A percentile compares a stretch with the other conserved stretches of the same genome.
Conservation (phyloP, 176 grass and related monocot species). For the Zizania latifolia region DNA sequence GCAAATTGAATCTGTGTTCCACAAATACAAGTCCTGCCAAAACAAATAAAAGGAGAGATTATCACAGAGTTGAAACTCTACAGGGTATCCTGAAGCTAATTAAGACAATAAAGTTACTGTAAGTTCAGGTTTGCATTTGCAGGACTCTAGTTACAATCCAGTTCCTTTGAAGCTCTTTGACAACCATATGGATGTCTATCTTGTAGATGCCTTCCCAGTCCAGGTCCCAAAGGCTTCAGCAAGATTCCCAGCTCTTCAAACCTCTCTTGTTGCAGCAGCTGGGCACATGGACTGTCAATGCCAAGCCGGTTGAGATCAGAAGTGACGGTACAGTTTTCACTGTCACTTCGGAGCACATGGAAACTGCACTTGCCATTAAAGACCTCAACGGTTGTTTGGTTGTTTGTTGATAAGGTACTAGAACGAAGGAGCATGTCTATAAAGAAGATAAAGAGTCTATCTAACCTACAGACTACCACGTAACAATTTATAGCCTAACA, state of each 20-base stretch:
- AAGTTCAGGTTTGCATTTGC: slow-evolving; percentile 11
- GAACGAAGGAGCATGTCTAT: no score
- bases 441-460: no score
- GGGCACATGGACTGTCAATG: slow-evolving; percentile 48
- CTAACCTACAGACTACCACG: no score
- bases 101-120: neutral
- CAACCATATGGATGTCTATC: slow-evolving; percentile 94
- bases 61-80: slow-evolving; percentile 27
- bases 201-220: slow-evolving; percentile 70
- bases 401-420: no score
- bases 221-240: slow-evolving; percentile 79
- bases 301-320: slow-evolving; percentile 25
- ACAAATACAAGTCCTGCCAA: neutral
- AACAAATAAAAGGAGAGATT: neutral
- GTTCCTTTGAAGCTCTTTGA: slow-evolving; percentile 85
- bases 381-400: no score
- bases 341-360: slow-evolving; percentile 52
- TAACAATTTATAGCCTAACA: no score
- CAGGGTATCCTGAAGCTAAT: slow-evolving; percentile 25
- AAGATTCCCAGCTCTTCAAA: slow-evolving; percentile 77
- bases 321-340: slow-evolving; percentile 8
- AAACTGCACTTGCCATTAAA: slow-evolving; percentile 90
- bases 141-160: slow-evolving; percentile 22
- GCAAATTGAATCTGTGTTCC: neutral
- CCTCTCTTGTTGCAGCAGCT: slow-evolving; percentile 76